phyloP scores from a whole-genome alignment of 2,329 filamentous ascomycete genomes.

The Ilyonectria sp. region DNA sequence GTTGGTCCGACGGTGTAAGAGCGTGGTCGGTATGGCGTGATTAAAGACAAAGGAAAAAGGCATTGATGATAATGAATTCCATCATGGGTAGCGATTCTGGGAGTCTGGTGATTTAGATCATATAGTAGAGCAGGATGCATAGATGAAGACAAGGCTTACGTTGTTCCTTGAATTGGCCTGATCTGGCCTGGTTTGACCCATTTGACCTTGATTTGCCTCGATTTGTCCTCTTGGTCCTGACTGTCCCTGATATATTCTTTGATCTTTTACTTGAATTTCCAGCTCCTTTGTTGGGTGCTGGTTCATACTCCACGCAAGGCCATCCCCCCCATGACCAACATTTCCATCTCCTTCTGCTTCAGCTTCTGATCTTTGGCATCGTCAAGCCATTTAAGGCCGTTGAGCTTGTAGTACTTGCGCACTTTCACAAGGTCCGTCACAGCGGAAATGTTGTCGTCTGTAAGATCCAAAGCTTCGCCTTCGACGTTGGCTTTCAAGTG shows the following conservation, averaged over 20 bases:
- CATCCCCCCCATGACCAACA: slow-evolving; percentile 81
- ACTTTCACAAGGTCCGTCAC: slow-evolving; percentile 79
- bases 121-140: slow-evolving; percentile 44
- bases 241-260: no score
- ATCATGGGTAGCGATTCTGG: slow-evolving; percentile 49
- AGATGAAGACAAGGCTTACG: slow-evolving; percentile 50
- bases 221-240: no score
- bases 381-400: slow-evolving; percentile 68
- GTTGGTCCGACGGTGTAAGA: slow-evolving; percentile 69
- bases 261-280: neutral
- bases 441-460: slow-evolving; percentile 72
- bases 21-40: slow-evolving; percentile 56
- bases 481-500: slow-evolving; percentile 76
- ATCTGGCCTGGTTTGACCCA: neutral
- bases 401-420: slow-evolving; percentile 90
- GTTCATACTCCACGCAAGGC: slow-evolving; percentile 66
- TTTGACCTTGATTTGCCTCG: neutral
- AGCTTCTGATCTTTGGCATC: slow-evolving; percentile 59
- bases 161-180: slow-evolving; percentile 30
- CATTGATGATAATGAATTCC: slow-evolving; percentile 43
- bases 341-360: slow-evolving; percentile 73
- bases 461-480: slow-evolving; percentile 72
- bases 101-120: slow-evolving; percentile 47
- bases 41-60: slow-evolving; percentile 9
- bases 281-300: neutral